phyloP scores from a whole-genome alignment of 176 grass and related monocot genomes.

The Juncus inflexus region DNA sequence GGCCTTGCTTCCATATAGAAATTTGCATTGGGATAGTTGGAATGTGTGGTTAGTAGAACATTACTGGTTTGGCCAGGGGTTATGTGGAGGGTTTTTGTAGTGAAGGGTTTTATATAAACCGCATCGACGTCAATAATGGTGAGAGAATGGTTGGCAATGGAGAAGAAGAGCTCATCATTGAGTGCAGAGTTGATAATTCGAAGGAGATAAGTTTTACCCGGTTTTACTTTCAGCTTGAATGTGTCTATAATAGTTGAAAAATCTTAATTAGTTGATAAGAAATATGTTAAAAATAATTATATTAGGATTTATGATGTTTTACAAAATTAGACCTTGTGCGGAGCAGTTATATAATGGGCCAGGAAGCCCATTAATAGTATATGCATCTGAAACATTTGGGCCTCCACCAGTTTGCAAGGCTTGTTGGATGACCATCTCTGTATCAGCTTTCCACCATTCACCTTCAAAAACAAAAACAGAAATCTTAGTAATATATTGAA shows the following conservation, averaged over 20 bases:
- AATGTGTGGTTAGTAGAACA: conserved; percentile 46
- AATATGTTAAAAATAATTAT: neutral
- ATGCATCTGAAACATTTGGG: conserved; percentile 64
- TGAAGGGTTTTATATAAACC: conserved; percentile 68
- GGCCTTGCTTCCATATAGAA: conserved; percentile 60
- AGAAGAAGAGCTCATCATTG: conserved; percentile 91
- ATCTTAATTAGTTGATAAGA: neutral
- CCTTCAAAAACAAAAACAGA: conserved; percentile 19
- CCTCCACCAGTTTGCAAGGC: conserved; percentile 52
- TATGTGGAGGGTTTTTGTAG: conserved; percentile 48
- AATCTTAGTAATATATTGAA: neutral
- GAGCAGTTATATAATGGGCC: conserved; percentile 60
- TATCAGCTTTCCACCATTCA: conserved; percentile 64
- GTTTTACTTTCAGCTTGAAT: conserved; percentile 61
- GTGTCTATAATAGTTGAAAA: conserved; percentile 26
- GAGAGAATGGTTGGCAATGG: conserved; percentile 64
- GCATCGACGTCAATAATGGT: conserved; percentile 76
- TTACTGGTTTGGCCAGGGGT: conserved; percentile 66
- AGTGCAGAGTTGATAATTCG: conserved; percentile 79
- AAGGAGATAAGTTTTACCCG: conserved; percentile 62
- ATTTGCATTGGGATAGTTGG: conserved; percentile 21
- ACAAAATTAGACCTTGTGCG: conserved; percentile 27
- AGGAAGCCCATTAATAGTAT: conserved; percentile 60
- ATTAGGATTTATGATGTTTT: neutral
- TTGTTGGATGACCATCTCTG: conserved; percentile 55